phyloP scores from a whole-genome alignment of 345 rosid species.

The Camelina sativa region DNA sequence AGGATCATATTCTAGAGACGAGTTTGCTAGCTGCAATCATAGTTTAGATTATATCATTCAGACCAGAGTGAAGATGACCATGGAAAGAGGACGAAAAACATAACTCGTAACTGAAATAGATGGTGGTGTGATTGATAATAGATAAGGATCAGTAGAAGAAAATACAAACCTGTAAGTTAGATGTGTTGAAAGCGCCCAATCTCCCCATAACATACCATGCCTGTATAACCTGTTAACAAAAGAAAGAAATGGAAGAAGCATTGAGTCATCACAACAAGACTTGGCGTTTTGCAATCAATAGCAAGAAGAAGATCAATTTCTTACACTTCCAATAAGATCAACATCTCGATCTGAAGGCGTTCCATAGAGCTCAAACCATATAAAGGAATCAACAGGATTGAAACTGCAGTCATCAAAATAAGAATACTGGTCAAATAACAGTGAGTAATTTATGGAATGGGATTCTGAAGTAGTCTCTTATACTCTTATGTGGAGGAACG shows the following conservation, averaged over 20 bases:
- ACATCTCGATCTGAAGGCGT: constrained; percentile 87
- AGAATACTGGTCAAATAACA: neutral
- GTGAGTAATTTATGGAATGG: neutral
- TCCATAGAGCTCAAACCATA: constrained; percentile 90
- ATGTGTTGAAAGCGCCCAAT: constrained; percentile 89
- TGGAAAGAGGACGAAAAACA: neutral
- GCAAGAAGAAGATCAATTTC: constrained; percentile 35
- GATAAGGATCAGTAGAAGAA: neutral
- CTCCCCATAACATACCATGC: constrained; percentile 99
- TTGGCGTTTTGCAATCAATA: neutral
- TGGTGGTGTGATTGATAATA: no score
- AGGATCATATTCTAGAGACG: constrained; percentile 80
- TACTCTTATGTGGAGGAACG: neutral
- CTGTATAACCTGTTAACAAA: constrained; percentile 69
- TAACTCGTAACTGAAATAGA: neutral
- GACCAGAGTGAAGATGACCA: neutral
- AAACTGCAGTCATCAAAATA: constrained; percentile 55
- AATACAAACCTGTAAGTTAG: constrained; percentile 79
- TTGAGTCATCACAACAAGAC: constrained; percentile 13
- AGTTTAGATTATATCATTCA: neutral
- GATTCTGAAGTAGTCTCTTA: constrained; percentile 14
- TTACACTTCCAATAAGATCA: constrained; percentile 80
- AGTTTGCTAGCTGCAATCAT: constrained; percentile 67
- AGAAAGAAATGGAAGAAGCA: constrained; percentile 16
- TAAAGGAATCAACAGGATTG: constrained; percentile 79